Evolutionary conservation across 306 rosid genomes (phyloP), one percentile per base, ranked within the genome.

Genomic region (Lupinus albus): DNA sequence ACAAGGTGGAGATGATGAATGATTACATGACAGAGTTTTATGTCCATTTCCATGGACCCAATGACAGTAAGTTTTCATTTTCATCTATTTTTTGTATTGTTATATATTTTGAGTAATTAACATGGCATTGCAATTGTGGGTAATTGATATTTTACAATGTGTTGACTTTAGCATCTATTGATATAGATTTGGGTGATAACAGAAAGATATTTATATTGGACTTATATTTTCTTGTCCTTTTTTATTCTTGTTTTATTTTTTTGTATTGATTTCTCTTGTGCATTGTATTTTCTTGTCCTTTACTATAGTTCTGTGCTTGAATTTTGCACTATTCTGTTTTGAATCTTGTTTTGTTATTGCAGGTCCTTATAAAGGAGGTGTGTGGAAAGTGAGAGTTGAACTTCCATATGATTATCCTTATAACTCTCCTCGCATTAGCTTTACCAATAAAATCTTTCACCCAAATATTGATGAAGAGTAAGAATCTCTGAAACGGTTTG

Each of bases 21-120:
- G 88, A 84, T 84, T 83, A 85, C 49, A 81, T 84, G 85, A 85
- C 80, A 75, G 85, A 84, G 53, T 81, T 84, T 74, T 81, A 80
- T 78, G 88, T 80, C 30, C 81, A 78, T 78, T 84, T 84, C 71
- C 75, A 78, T 72, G 85, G 85, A 71, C 88, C 88, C 67, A 67
- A 52, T 14, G 83, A 84, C 7, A 75, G 88, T 84, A 80, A 70
- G 33, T 68, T 75, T 54, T 17, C 67, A 16, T 59, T 45, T 28
- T n/a, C 18, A 8, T 20, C 0, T 2, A 1, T 53, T 30, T 12
- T n/a, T 30, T 18, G 47, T 60, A 36, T 18, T 48, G 33, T 25
- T 25, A 60, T 44, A 15, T 6, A 1, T 42, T 60, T 49, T 54
- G 59, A 42, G 11, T 66, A 67, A 18, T 57, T 12, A 14, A 55